Evolutionary conservation across 345 rosid species (phyloP).

Genomic region (Rhizophora apiculata): DNA sequence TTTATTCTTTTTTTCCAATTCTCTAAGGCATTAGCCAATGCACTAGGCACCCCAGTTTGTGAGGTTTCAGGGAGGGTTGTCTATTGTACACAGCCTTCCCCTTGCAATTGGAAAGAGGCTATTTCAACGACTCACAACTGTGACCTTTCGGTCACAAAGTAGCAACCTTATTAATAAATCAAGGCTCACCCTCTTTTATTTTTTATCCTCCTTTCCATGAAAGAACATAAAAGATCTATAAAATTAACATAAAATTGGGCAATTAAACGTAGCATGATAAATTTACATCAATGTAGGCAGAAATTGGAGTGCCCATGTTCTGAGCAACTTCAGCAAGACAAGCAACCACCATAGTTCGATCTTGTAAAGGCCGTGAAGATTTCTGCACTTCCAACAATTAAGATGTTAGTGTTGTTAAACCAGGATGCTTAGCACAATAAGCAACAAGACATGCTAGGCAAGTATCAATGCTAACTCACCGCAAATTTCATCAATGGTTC

Average conservation of each 20-base stretch:
- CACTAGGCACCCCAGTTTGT: too few relatives aligned
- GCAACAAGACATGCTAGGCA: slow-evolving; percentile 8
- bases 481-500: slow-evolving; percentile 94
- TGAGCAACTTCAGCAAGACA: slow-evolving; percentile 99
- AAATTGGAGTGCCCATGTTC: slow-evolving; percentile 94
- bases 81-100: too few relatives aligned
- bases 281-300: slow-evolving; percentile 82
- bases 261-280: neutral
- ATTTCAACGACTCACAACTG: too few relatives aligned
- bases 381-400: slow-evolving; percentile 40
- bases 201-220: too few relatives aligned
- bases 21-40: too few relatives aligned
- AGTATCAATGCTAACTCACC: slow-evolving; percentile 44
- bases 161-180: too few relatives aligned
- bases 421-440: slow-evolving; percentile 5
- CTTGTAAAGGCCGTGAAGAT: slow-evolving; percentile 81
- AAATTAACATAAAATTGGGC: neutral
- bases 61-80: too few relatives aligned
- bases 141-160: too few relatives aligned
- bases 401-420: neutral
- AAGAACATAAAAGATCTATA: neutral
- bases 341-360: slow-evolving; percentile 97
- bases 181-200: too few relatives aligned
- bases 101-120: too few relatives aligned
- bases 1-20: too few relatives aligned